A percentile compares a stretch with the other conserved stretches of the same genome.
phyloP scores from a whole-genome alignment of 2,329 filamentous ascomycete genomes.

The Thielaviopsis populi region DNA sequence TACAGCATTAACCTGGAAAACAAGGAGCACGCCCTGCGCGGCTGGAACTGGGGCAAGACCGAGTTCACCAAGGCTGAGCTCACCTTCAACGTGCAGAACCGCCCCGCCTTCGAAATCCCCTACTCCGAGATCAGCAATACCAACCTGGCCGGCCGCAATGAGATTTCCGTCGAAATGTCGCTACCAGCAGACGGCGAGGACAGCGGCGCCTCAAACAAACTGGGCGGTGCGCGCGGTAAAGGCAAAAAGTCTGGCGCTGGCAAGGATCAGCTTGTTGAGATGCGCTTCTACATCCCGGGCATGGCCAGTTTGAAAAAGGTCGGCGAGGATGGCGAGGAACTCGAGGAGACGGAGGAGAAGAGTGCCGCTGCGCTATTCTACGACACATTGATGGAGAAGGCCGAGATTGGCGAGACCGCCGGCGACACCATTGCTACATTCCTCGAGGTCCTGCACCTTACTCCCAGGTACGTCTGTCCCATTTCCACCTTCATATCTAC shows the following conservation, averaged over 20 bases:
- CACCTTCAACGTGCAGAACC: conserved; percentile 91
- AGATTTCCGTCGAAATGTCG: conserved; percentile 90
- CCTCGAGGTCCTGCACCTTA: conserved; percentile 90
- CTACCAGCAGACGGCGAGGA: conserved; percentile 56
- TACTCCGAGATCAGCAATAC: conserved; percentile 97
- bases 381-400: conserved; percentile 94
- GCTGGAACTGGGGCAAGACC: conserved; percentile 99
- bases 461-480: conserved; percentile 57
- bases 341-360: conserved; percentile 62
- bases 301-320: conserved; percentile 64
- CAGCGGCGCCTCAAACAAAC: conserved; percentile 50
- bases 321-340: conserved; percentile 45
- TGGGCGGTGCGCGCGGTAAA: conserved; percentile 57
- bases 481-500: no score
- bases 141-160: conserved; percentile 92
- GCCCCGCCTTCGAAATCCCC: conserved; percentile 89
- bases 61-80: conserved; percentile 94
- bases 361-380: conserved; percentile 97
- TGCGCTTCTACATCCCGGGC: conserved; percentile 97
- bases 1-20: conserved; percentile 87
- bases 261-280: conserved; percentile 87
- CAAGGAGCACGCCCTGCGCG: conserved; percentile 84
- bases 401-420: conserved; percentile 97
- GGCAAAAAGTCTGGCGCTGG: conserved; percentile 84
- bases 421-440: conserved; percentile 97